Evolutionary conservation across 2,329 filamentous ascomycete genomes (phyloP).

Genomic region (Aureobasidium sp.): DNA sequence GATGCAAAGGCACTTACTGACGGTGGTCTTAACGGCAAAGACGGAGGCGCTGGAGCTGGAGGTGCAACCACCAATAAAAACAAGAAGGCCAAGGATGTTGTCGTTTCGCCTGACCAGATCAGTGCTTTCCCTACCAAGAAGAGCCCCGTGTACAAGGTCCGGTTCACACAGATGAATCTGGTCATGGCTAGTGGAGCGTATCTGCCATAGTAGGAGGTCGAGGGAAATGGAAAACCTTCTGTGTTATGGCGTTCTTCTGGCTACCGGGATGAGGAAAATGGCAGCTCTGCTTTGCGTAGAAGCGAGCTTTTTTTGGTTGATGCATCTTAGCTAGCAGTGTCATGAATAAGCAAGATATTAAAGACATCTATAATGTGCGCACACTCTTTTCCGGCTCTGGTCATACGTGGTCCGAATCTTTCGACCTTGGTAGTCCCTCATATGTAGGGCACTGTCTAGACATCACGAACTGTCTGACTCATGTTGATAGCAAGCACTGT

Average conservation of each 20-base stretch:
- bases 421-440: too few species aligned
- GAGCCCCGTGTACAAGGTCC: constrained; percentile 84
- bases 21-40: constrained; percentile 37
- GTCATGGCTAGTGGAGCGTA: constrained; percentile 75
- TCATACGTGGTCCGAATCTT: too few species aligned
- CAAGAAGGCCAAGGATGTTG: constrained; percentile 85
- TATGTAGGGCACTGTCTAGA: too few species aligned
- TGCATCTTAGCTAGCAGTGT: too few species aligned
- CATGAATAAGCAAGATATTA: too few species aligned
- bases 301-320: too few species aligned
- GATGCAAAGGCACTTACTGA: constrained; percentile 46
- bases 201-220: constrained; percentile 36
- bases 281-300: neutral
- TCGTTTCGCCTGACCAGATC: constrained; percentile 88
- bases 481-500: too few species aligned
- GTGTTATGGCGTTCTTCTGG: neutral
- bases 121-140: constrained; percentile 94
- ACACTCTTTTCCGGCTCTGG: too few species aligned
- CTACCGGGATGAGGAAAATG: neutral
- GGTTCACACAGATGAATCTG: constrained; percentile 92
- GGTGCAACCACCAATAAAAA: constrained; percentile 31
- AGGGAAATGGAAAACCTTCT: too few species aligned
- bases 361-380: too few species aligned
- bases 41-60: constrained; percentile 44
- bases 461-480: too few species aligned